A percentile compares a stretch with the other conserved stretches of the same genome.
Evolutionary conservation across 495 filamentous ascomycete genomes (phyloP).

Genomic region (Neurospora sp.): DNA sequence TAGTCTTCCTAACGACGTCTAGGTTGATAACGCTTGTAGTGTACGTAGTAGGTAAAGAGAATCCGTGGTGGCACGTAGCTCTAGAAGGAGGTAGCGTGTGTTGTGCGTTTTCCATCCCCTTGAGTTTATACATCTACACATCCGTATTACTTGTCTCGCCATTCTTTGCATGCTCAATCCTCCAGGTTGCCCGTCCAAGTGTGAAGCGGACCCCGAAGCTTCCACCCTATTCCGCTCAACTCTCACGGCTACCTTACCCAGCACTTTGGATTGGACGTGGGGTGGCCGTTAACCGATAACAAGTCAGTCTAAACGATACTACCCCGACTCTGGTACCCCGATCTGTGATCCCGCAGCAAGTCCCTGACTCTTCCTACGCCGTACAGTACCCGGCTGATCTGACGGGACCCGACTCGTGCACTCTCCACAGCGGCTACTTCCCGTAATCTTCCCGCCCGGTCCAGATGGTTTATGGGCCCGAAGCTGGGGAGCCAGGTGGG

Average conservation of each 20-base stretch:
- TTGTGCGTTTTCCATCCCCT: background rate
- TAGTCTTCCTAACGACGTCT: background rate
- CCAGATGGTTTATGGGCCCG: background rate
- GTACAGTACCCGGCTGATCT: background rate
- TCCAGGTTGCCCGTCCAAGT: background rate
- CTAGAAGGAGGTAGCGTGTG: background rate
- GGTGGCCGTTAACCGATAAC: background rate
- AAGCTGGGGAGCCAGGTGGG: background rate
- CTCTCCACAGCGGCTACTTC: background rate
- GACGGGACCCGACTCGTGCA: background rate
- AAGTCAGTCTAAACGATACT: background rate
- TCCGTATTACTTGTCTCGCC: background rate
- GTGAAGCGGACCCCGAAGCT: background rate
- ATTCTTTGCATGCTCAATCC: background rate
- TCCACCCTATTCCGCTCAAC: background rate
- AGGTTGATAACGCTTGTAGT: background rate
- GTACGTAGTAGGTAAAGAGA: background rate
- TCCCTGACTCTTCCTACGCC: background rate
- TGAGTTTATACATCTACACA: background rate
- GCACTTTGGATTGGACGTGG: background rate
- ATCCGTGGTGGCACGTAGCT: background rate
- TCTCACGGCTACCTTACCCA: background rate
- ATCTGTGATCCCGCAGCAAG: background rate
- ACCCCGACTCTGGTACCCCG: background rate
- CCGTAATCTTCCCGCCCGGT: background rate